phyloP scores from a whole-genome alignment of 352 stramenopile species.

The Phytophthora ramorum region DNA sequence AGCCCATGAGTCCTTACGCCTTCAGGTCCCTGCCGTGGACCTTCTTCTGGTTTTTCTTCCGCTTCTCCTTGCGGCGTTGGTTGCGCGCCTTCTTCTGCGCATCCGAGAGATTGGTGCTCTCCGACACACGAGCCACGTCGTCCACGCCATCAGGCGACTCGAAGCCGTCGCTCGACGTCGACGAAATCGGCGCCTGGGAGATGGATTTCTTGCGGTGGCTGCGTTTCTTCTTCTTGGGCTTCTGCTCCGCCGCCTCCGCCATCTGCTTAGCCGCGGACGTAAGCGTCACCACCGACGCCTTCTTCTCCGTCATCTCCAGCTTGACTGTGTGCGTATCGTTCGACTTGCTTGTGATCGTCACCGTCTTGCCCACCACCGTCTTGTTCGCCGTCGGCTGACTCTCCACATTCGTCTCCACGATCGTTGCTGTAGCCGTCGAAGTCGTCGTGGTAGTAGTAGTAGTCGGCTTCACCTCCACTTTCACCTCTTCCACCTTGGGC shows the following conservation, averaged over 20 bases:
- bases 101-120: slow-evolving; percentile 49
- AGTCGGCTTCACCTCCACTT: slow-evolving; percentile 13
- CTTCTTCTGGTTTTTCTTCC: slow-evolving; percentile 76
- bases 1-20: slow-evolving; percentile 12
- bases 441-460: slow-evolving; percentile 10
- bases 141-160: slow-evolving; percentile 46
- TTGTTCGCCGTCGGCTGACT: slow-evolving; percentile 38
- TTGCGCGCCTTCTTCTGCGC: slow-evolving; percentile 75
- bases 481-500: slow-evolving; percentile 1
- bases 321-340: slow-evolving; percentile 40
- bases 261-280: slow-evolving; percentile 23
- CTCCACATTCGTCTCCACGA: slow-evolving; percentile 41
- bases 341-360: slow-evolving; percentile 41
- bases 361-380: slow-evolving; percentile 43
- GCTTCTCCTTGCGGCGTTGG: slow-evolving; percentile 79
- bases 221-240: slow-evolving; percentile 53
- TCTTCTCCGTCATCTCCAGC: slow-evolving; percentile 44
- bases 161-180: slow-evolving; percentile 36
- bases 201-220: slow-evolving; percentile 36
- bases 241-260: slow-evolving; percentile 16
- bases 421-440: slow-evolving; percentile 25
- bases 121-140: slow-evolving; percentile 28
- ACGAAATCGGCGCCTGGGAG: slow-evolving; percentile 23
- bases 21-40: slow-evolving; percentile 40
- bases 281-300: slow-evolving; percentile 34